Evolutionary conservation across 1,284 basidiomycete species (phyloP).

Genomic region (Trichosporon coremiiforme): DNA sequence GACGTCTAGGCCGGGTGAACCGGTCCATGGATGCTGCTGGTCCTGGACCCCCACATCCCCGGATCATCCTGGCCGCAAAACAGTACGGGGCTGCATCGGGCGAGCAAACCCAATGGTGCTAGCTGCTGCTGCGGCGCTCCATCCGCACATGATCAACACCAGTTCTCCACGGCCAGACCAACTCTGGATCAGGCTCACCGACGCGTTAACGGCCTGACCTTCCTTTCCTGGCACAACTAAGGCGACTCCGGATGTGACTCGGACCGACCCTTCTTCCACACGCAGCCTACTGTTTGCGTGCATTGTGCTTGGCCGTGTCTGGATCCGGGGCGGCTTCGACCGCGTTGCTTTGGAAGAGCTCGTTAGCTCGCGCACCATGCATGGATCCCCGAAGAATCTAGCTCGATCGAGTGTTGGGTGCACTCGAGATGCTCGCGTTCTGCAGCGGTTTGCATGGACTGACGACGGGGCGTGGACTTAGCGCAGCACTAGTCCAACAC

Average conservation of each 20-base stretch:
- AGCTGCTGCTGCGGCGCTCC: not conserved
- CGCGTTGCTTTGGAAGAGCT: not conserved
- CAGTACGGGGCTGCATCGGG: not conserved
- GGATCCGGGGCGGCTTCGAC: not conserved
- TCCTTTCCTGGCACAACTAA: not conserved
- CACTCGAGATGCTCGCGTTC: not conserved
- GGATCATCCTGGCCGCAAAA: not conserved
- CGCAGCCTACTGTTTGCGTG: not conserved
- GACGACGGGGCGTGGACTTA: not conserved
- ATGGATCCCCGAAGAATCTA: constrained; percentile 2
- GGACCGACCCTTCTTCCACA: not conserved
- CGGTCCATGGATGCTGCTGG: not conserved
- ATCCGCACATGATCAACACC: not conserved
- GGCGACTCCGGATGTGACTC: not conserved
- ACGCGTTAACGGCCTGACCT: not conserved
- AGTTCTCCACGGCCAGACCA: not conserved
- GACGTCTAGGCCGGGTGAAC: not conserved
- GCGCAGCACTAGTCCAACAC: not conserved
- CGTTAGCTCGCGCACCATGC: not conserved
- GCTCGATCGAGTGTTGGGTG: not conserved
- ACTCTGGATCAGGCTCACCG: not conserved
- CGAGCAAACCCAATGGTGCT: not conserved
- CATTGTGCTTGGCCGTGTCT: not conserved
- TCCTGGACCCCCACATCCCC: not conserved
- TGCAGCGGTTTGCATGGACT: not conserved